Evolutionary conservation across 2,329 filamentous ascomycete genomes (phyloP).

Genomic region (Aspergillus sp.): DNA sequence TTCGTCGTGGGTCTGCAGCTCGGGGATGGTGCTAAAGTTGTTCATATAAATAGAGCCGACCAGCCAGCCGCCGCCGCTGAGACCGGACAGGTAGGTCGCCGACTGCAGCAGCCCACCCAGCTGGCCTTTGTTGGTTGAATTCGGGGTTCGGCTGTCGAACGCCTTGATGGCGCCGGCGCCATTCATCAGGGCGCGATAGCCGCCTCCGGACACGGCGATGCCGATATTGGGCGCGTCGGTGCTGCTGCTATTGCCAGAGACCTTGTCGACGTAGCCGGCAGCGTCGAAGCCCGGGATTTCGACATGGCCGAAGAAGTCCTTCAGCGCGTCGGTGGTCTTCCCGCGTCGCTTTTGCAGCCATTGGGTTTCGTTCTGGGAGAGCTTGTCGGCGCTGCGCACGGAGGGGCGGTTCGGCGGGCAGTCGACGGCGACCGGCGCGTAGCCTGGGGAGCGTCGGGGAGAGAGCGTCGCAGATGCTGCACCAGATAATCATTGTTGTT

Average conservation of each 20-base stretch:
- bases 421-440: constrained; percentile 57
- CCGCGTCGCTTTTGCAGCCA: constrained; percentile 67
- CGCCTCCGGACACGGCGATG: constrained; percentile 73
- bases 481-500: constrained; percentile 5
- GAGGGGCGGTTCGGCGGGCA: constrained; percentile 62
- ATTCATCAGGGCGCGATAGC: constrained; percentile 78
- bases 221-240: constrained; percentile 59
- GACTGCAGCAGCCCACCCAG: constrained; percentile 75
- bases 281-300: constrained; percentile 72
- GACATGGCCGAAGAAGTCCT: constrained; percentile 59
- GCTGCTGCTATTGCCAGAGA: constrained; percentile 45
- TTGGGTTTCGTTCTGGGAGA: constrained; percentile 61
- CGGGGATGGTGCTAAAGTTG: constrained; percentile 64
- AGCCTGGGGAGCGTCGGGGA: constrained; percentile 57
- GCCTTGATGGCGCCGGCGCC: constrained; percentile 75
- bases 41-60: constrained; percentile 70
- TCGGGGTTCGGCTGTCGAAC: constrained; percentile 63
- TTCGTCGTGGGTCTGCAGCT: constrained; percentile 15
- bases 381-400: constrained; percentile 53
- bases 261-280: constrained; percentile 57
- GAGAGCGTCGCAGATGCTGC: constrained; percentile 28
- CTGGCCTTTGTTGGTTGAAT: constrained; percentile 54
- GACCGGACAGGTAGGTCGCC: constrained; percentile 69
- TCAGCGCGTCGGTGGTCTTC: constrained; percentile 65
- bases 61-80: constrained; percentile 80